Base-by-base conservation (phyloP, 2,329 filamentous ascomycete genomes). In the Teratosphaeria gauchensis region DNA sequence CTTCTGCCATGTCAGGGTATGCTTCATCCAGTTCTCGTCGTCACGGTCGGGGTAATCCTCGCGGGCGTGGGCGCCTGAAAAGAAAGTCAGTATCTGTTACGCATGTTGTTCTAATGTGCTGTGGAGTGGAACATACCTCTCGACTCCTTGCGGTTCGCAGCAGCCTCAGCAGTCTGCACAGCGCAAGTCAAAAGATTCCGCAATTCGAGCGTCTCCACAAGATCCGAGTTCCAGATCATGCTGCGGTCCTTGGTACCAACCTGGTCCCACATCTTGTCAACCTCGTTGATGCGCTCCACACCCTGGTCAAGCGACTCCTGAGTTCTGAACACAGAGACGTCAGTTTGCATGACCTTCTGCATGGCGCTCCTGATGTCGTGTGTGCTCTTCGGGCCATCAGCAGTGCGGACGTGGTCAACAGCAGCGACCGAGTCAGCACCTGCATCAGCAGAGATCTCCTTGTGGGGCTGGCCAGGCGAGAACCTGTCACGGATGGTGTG, bases 141-240 rank as follows among this genome's bases (percentile, higher is more conserved):
- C 58, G 91, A 96, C 79, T 99, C 94, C 83, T 96, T 96, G 73
- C 94, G 87, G 79, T 92, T 92, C 60, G 91, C 90, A 63, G 94
- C 94, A 33, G 91, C 84, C 68, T 86, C 84, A 63, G 94, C 94
- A 56, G 94, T 97, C 87, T 99, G 94, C 54, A 88, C 84, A 68
- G 92, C 92, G 85, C 94, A 97, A 71, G 94, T 97, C 73, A 99
- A 80, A 71, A 99, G 77, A 77, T 99, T 99, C 72, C 92, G 84
- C 72, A 97, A 82, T 79, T 99, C 94, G 58, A 99, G 85, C 7
- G 92, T 95, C 83, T 97, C 92, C 62, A 96, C 90, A 46, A 97
- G 84, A 72, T 97, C 92, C 28, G 89, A 91, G 85, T 97, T 97
- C 92, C 92, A 97, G 81, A 97, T 97, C 92, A 97, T 96, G 83